Percentiles rank a stretch among this genome's conserved stretches.
These are phyloP conservation scores for Aspergillus sp. DNA, from an alignment of 2,329 filamentous ascomycete genomes.

Conservation along the genomic window DNA sequence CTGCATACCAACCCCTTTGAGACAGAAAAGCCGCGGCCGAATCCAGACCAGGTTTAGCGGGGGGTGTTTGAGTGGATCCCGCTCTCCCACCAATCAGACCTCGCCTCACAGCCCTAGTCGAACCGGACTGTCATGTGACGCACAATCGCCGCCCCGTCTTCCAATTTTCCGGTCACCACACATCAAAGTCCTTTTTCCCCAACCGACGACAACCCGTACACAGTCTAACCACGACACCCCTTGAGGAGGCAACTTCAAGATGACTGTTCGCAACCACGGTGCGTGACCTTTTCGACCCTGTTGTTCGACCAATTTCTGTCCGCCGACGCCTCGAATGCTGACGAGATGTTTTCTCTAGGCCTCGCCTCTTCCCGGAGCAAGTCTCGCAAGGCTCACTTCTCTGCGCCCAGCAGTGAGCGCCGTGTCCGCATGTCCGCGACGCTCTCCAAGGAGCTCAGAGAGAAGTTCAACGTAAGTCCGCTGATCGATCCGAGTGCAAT, in stretches of 20 bases:
- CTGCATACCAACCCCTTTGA: too few species aligned
- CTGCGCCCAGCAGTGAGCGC: slow-evolving; percentile 64
- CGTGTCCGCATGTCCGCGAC: slow-evolving; percentile 96
- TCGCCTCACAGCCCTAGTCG: slow-evolving; percentile 17
- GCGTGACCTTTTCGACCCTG: slow-evolving; percentile 12
- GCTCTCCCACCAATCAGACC: too few species aligned
- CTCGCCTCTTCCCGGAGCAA: slow-evolving; percentile 82
- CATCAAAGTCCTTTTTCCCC: slow-evolving; percentile 6
- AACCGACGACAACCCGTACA: slow-evolving; percentile 16
- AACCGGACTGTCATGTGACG: slow-evolving; percentile 27
- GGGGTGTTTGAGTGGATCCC: too few species aligned
- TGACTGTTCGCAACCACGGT: slow-evolving; percentile 32
- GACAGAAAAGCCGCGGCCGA: too few species aligned
- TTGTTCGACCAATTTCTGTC: neutral
- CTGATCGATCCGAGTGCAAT: slow-evolving; percentile 4
- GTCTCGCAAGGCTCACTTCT: slow-evolving; percentile 98
- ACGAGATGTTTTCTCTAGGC: slow-evolving; percentile 22
- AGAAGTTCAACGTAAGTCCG: slow-evolving; percentile 91
- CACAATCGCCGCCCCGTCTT: slow-evolving; percentile 18
- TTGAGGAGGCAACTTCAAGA: slow-evolving; percentile 26
- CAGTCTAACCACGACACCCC: slow-evolving; percentile 14
- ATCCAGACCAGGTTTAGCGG: too few species aligned
- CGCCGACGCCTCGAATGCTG: slow-evolving; percentile 6
- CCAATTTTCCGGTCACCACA: slow-evolving; percentile 18
- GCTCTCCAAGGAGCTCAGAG: slow-evolving; percentile 93